Base-by-base conservation (phyloP, 1,139 yeast species). In the Pichia sp. region DNA sequence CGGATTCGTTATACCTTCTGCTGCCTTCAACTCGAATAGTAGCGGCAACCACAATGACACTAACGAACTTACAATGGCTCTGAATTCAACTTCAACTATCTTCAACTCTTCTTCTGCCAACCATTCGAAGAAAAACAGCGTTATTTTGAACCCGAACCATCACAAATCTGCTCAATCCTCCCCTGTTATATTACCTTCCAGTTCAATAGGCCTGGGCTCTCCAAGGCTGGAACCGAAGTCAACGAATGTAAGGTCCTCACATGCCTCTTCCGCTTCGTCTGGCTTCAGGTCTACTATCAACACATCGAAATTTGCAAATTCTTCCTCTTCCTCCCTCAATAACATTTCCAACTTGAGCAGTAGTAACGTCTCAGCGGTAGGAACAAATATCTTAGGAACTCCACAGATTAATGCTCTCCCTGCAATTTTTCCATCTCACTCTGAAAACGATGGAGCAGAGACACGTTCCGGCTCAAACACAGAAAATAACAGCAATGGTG, bases 141-240 rank as follows among this genome's bases (percentile, higher is more conserved):
- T 68, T 15, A 31, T 67, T n/a, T 53, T 59, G 13, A 69, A 72
- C 57, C 66, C 67, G 51, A 61, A 70, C 59, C 69, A 63, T 65
- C 75, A 36, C 61, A 74, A 55, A 70, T 79, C 72, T 74, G 81
- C 48, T 61, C 65, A 65, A 19, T 67, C 71, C 1, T 65, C 70
- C 1, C 72, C 72, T 0, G 70, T 69, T n/a, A 69, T 69, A 16
- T 53, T 69, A 30, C 71, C 72, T 0, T 67, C 71, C 1, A 54
- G 55, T 19, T 51, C 49, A 4, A 23, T 51, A 10, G 34, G 40
- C 6, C 3, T 50, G 4, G 48, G 49, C 4, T 52, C 54, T 4
- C 50, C 54, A 8, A 42, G 23, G 1, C 10, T 47, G 19, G 53
- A 53, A 11, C 51, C 50, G 10, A 50, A 49, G 40, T 31, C 31